Base-by-base conservation (phyloP, 306 rosid genomes). In the Prunus kanzakura region DNA sequence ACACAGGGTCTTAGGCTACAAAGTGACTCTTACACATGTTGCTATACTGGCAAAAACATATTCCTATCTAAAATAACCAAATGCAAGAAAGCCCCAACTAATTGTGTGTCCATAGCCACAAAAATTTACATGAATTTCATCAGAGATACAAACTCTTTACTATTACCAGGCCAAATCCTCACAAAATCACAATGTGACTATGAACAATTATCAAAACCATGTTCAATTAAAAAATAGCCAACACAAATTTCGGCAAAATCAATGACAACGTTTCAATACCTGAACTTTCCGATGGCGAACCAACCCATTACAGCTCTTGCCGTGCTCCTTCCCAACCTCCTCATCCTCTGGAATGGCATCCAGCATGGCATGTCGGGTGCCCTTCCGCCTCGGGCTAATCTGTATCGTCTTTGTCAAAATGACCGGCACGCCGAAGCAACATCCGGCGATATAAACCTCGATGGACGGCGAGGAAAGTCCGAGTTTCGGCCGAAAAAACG, bases 321-420 rank as follows among this genome's bases (percentile, higher is more conserved):
- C 18, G 3, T 61, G 78, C 18, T 85, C 93, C 87, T 91, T 90
- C 62, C 79, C 90, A 72, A 87, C 72, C 66, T 91, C 98, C 67
- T 91, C 97, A 57, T 91, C 95, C 82, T 93, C 98, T 10, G 98
- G 98, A 82, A 93, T 93, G 2, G 91, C 97, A 74, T 93, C 96
- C 18, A 93, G 85, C 52, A 65, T 80, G 52, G 77, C 65, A n/a
- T 88, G 96, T 23, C 88, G 78, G 1, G 84, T 63, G 30, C 79
- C 75, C 76, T 89, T 91, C 89, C 95, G 74, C 81, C 88, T 74
- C 0, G 95, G 97, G 72, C 91, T 91, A 80, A 91, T 65, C 83
- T 82, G 94, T 82, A 91, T 89, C 4, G 84, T 89, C 86, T 85
- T 88, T 2, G 88, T 91, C 78, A 93, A 74, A 50, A 93, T 93